phyloP scores from a whole-genome alignment of 306 rosid genomes.

The Quercus robur region DNA sequence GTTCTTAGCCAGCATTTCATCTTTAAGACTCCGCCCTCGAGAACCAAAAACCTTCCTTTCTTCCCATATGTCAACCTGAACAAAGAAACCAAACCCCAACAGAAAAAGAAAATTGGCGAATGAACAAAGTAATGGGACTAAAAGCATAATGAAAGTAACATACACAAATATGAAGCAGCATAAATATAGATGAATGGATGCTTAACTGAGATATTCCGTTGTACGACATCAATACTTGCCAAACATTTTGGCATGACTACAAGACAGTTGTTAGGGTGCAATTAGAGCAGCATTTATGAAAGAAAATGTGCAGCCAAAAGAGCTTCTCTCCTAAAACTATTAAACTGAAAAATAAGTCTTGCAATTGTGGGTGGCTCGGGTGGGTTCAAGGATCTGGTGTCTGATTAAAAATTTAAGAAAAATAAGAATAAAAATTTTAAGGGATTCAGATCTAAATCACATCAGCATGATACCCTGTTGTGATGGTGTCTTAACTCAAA shows the following conservation, averaged over 20 bases:
- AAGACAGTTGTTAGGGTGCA: neutral
- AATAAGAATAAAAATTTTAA: neutral
- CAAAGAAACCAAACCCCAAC: slow-evolving; percentile 30
- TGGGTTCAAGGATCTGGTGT: neutral
- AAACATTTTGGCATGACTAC: neutral
- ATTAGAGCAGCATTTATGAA: neutral
- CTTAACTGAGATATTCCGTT: neutral
- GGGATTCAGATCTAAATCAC: neutral
- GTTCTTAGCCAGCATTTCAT: slow-evolving; percentile 71
- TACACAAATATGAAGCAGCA: neutral
- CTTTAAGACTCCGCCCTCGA: slow-evolving; percentile 89
- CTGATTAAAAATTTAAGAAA: neutral
- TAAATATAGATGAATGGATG: neutral
- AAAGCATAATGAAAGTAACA: neutral
- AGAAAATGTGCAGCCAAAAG: neutral
- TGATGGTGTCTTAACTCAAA: neutral
- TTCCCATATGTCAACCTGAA: slow-evolving; percentile 90
- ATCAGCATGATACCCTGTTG: neutral
- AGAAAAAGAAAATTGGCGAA: slow-evolving; percentile 13
- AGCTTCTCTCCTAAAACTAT: neutral
- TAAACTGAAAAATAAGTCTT: neutral
- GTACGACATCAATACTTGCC: neutral
- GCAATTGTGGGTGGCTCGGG: neutral
- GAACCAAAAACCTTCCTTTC: slow-evolving; percentile 98
- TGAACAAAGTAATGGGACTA: slow-evolving; percentile 6